phyloP scores from a whole-genome alignment of 108 stramenopile genomes.

The Fistulifera pelliculosa region DNA sequence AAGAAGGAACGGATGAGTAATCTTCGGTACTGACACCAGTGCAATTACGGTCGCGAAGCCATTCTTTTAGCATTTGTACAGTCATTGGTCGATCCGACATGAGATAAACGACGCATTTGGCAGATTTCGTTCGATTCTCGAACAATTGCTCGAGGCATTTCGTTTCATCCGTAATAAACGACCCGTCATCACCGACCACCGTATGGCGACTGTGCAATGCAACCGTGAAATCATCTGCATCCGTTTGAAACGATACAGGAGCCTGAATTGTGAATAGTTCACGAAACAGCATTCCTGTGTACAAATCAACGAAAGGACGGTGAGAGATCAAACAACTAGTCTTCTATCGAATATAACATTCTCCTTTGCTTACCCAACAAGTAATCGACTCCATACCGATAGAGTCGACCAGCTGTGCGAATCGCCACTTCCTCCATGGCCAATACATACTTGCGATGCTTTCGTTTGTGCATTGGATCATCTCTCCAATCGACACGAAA shows the following conservation, averaged over 20 bases:
- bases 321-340: too few relatives aligned
- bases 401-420: too few relatives aligned
- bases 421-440: too few relatives aligned
- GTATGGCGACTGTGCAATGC: conserved; percentile 25
- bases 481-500: too few relatives aligned
- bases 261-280: too few relatives aligned
- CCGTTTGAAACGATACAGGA: not conserved
- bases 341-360: too few relatives aligned
- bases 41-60: not conserved
- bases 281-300: too few relatives aligned
- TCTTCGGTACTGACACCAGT: not conserved
- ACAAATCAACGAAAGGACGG: too few relatives aligned
- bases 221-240: conserved; percentile 3
- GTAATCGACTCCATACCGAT: too few relatives aligned
- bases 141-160: conserved; percentile 12
- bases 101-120: conserved; percentile 15
- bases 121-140: not conserved
- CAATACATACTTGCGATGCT: too few relatives aligned
- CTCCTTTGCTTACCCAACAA: too few relatives aligned
- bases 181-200: conserved; percentile 37
- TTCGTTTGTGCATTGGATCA: too few relatives aligned
- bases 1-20: not conserved
- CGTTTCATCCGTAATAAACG: conserved; percentile 28
- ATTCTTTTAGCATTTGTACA: conserved; percentile 9
- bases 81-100: conserved; percentile 25